Conservation (phyloP, 176 grass and related monocot genomes). For the Neostapfia colusana region DNA sequence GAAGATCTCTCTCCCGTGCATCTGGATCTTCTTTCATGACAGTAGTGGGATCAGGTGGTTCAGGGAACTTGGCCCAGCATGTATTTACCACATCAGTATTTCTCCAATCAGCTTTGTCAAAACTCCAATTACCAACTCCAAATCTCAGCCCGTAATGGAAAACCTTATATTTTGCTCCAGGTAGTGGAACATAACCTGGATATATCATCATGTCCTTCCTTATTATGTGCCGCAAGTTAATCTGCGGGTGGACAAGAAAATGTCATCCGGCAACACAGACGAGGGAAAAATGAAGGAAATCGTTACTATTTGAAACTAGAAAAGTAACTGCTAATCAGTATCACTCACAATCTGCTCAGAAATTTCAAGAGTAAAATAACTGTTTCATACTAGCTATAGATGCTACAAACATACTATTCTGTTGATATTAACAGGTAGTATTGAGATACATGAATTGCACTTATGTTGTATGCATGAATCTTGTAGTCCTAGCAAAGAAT, state of each 20-base stretch:
- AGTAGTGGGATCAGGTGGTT: conserved; percentile 78
- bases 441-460: conserved; percentile 12
- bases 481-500: conserved; percentile 8
- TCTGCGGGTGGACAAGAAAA: conserved; percentile 48
- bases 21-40: conserved; percentile 45
- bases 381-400: not conserved
- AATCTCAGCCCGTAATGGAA: conserved; percentile 97
- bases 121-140: conserved; percentile 88
- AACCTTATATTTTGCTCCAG: conserved; percentile 66
- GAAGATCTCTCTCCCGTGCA: conserved; percentile 71
- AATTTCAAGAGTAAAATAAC: not conserved
- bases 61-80: conserved; percentile 87
- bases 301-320: conserved; percentile 24
- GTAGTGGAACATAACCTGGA: conserved; percentile 81
- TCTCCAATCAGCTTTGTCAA: conserved; percentile 97
- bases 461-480: conserved; percentile 14
- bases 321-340: not conserved
- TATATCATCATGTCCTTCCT: conserved; percentile 88
- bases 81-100: conserved; percentile 71
- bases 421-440: not conserved
- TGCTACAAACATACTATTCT: not conserved
- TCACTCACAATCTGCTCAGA: conserved; percentile 8
- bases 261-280: conserved; percentile 24
- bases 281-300: not conserved
- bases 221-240: conserved; percentile 82